A percentile compares a stretch with the other conserved stretches of the same genome.
These are phyloP conservation scores for Asterella californica DNA, from an alignment of 225 moss, liverwort and hornwort species.

Conservation along the genomic window DNA sequence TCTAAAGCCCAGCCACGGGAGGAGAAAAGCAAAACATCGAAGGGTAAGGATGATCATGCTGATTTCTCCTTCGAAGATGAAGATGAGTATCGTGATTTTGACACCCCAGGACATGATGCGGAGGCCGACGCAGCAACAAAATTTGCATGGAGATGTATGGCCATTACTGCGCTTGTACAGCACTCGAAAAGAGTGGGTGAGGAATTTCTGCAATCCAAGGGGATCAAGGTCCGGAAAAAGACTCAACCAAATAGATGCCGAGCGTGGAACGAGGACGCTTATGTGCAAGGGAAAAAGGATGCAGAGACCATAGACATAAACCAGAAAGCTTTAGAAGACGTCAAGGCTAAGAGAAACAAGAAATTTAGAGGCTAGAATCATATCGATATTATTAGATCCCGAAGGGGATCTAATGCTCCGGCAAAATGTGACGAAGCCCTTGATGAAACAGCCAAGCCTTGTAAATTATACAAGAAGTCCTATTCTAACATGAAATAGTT, in stretches of 20 bases:
- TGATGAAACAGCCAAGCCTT: background rate
- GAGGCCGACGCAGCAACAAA: background rate
- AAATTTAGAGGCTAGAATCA: background rate
- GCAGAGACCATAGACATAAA: slow-evolving; percentile 43
- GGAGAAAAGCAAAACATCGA: background rate
- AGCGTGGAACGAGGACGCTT: slow-evolving; percentile 38
- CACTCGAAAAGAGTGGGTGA: slow-evolving; percentile 49
- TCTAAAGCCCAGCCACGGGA: background rate
- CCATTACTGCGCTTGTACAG: slow-evolving; percentile 42
- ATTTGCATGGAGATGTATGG: slow-evolving; percentile 29
- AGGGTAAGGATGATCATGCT: background rate
- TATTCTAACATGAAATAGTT: no score
- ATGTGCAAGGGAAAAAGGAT: slow-evolving; percentile 39
- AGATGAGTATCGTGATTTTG: slow-evolving; percentile 1
- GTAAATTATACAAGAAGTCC: background rate
- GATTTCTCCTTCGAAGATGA: slow-evolving; percentile 7
- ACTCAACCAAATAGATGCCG: slow-evolving; percentile 12
- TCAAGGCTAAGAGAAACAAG: slow-evolving; percentile 20
- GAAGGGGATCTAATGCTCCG: background rate
- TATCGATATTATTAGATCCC: background rate
- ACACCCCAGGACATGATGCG: background rate
- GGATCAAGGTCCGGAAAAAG: slow-evolving; percentile 35
- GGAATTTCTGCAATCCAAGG: slow-evolving; percentile 41
- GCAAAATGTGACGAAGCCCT: background rate
- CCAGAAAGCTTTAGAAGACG: slow-evolving; percentile 34